These are phyloP conservation scores for Lycium ferocissimum DNA, from an alignment of 257 asterid species.

Conservation along the genomic window DNA sequence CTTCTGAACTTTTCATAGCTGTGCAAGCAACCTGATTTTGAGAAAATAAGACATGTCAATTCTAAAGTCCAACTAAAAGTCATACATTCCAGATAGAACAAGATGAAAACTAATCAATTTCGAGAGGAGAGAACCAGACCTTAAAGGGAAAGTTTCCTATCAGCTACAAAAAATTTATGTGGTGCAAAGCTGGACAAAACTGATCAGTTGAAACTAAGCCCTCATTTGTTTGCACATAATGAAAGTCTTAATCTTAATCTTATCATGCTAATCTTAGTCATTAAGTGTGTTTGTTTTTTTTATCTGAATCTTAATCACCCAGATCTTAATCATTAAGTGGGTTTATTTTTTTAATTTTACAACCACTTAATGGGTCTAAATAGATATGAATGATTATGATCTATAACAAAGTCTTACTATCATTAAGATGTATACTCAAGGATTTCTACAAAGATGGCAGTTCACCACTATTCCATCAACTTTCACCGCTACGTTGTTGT, in stretches of 20 bases:
- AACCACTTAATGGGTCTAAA: background rate
- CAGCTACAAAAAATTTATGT: background rate
- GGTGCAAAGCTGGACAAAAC: background rate
- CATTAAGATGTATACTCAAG: too few species aligned
- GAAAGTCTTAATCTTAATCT: background rate
- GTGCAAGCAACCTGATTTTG: constrained; percentile 75
- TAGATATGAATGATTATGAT: background rate
- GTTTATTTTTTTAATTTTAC: background rate
- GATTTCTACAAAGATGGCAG: too few species aligned
- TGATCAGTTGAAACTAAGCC: background rate
- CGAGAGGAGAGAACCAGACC: background rate
- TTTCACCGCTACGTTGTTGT: too few species aligned
- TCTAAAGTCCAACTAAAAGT: background rate
- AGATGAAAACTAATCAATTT: constrained; percentile 11
- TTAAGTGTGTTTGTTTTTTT: too few species aligned
- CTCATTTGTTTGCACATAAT: constrained; percentile 4
- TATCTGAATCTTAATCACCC: background rate
- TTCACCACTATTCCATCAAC: too few species aligned
- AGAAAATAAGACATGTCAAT: constrained; percentile 20
- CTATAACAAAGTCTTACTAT: background rate
- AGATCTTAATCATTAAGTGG: background rate
- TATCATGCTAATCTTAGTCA: too few species aligned
- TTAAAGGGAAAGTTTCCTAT: background rate
- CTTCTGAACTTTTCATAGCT: constrained; percentile 68
- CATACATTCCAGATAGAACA: constrained; percentile 5